Evolutionary conservation across 2,329 filamentous ascomycete species (phyloP), one percentile per base, ranked within the genome.

Genomic region (Talaromyces verruculosus): DNA sequence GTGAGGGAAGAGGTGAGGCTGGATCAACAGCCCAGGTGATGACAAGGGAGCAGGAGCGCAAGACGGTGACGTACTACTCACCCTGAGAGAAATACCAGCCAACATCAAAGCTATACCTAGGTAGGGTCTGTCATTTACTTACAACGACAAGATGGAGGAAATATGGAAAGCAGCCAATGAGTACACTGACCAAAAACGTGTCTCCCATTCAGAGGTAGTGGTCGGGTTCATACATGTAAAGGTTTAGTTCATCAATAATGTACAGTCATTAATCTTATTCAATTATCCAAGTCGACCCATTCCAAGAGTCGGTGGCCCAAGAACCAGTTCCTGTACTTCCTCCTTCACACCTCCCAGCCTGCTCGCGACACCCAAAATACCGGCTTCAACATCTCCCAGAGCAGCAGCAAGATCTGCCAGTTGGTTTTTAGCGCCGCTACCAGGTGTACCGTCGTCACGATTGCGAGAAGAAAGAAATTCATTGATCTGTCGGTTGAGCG

Each of bases 331-430:
- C 64, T 88, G 87, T 65, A 89, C 82, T 41, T 84, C 84, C 73
- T 90, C 88, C 67, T 87, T 84, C 4, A 83, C 83, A 57, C 79
- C 79, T 2, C 87, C 87, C 60, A 90, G 83, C 64, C 86, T 83
- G 28, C 83, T 82, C 5, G 88, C 88, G 65, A 89, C 87, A 63
- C 85, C 84, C 65, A 89, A 75, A 64, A 90, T 88, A 65, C 87
- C 84, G 70, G 85, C 82, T 77, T 90, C 87, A 67, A 90, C 88
- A 69, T 90, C 88, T 19, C 84, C 81, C 69, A 90, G 80, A 51
- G 88, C 87, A 13, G 82, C 83, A 17, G 84, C 85, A 53, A 89
- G 79, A 66, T 80, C 80, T 49, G 73, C 79, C 58, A 79, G 73
- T 57, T 75, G 74, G 68, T 74, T 80, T 67, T 73, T 80, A 43